Percentiles rank a stretch among this genome's conserved stretches.
These are phyloP conservation scores for Brettanomyces naardenensis DNA, from an alignment of 805 yeast species.

Conservation along the genomic window DNA sequence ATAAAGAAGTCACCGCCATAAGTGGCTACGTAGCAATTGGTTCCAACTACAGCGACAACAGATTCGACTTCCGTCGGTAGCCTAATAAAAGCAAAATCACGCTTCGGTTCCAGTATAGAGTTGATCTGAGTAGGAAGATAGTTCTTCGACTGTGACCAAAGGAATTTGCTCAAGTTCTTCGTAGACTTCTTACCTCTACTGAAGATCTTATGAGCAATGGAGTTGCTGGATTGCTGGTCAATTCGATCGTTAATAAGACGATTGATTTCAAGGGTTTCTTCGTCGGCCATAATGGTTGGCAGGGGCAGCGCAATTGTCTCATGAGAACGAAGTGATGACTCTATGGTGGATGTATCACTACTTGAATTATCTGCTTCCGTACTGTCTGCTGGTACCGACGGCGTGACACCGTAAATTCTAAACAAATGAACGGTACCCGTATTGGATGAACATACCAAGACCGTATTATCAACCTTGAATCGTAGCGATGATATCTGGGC, in stretches of 20 bases:
- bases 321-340: background rate
- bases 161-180: constrained; percentile 18
- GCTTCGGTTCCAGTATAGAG: constrained; percentile 77
- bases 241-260: constrained; percentile 19
- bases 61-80: constrained; percentile 28
- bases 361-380: background rate
- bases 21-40: constrained; percentile 65
- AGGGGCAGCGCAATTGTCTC: constrained; percentile 9
- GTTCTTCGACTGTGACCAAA: constrained; percentile 22
- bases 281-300: constrained; percentile 18
- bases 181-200: constrained; percentile 14
- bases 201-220: constrained; percentile 5
- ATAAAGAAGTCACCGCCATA: constrained; percentile 75
- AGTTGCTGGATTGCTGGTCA: constrained; percentile 4
- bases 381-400: background rate
- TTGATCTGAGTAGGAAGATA: constrained; percentile 73
- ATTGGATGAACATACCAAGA: constrained; percentile 77
- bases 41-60: constrained; percentile 23
- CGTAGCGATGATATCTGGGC: constrained; percentile 70
- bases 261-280: constrained; percentile 22
- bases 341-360: background rate
- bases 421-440: constrained; percentile 93
- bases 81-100: constrained; percentile 88
- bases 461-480: constrained; percentile 63
- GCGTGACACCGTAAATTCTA: constrained; percentile 13